phyloP scores from a whole-genome alignment of 768 basidiomycete genomes.

The Tylopilus plumbeoviolaceoides region DNA sequence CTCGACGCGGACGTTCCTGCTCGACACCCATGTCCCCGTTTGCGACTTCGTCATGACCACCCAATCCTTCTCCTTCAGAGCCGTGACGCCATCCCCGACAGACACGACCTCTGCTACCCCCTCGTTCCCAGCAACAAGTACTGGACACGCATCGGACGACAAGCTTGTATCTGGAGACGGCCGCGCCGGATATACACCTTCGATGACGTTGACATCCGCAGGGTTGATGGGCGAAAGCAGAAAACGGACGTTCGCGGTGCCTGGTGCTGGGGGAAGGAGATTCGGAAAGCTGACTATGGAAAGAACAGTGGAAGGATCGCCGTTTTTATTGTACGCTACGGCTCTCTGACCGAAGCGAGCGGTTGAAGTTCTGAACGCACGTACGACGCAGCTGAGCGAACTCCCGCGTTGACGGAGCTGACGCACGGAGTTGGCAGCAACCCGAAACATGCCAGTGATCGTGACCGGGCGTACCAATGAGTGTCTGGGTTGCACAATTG shows the following conservation, averaged over 20 bases:
- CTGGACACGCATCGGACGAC: slow-evolving; percentile 30
- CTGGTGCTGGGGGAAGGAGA: slow-evolving; percentile 50
- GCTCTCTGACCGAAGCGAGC: slow-evolving; percentile 47
- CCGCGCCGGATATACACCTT: slow-evolving; percentile 76
- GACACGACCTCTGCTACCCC: slow-evolving; percentile 64
- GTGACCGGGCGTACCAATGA: neutral
- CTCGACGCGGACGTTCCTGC: slow-evolving; percentile 45
- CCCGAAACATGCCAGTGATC: slow-evolving; percentile 1
- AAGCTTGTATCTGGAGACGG: slow-evolving; percentile 41
- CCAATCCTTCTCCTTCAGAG: slow-evolving; percentile 59
- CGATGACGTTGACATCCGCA: slow-evolving; percentile 75
- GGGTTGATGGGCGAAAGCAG: slow-evolving; percentile 77
- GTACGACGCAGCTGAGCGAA: slow-evolving; percentile 1
- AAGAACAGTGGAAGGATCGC: slow-evolving; percentile 61
- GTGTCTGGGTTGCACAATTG: too few species aligned
- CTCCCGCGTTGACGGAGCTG: neutral
- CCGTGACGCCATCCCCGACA: slow-evolving; percentile 51
- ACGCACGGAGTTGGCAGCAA: neutral
- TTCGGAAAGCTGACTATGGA: slow-evolving; percentile 46
- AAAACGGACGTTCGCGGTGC: slow-evolving; percentile 61
- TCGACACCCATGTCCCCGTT: slow-evolving; percentile 71
- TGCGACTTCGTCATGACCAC: slow-evolving; percentile 69
- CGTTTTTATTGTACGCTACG: slow-evolving; percentile 57
- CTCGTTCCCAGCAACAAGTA: slow-evolving; percentile 74
- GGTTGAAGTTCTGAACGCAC: slow-evolving; percentile 32